Percentiles rank a stretch among this genome's conserved stretches.
Conservation (phyloP, 2,329 filamentous ascomycete species). For the Ophioceras dolichostomum region DNA sequence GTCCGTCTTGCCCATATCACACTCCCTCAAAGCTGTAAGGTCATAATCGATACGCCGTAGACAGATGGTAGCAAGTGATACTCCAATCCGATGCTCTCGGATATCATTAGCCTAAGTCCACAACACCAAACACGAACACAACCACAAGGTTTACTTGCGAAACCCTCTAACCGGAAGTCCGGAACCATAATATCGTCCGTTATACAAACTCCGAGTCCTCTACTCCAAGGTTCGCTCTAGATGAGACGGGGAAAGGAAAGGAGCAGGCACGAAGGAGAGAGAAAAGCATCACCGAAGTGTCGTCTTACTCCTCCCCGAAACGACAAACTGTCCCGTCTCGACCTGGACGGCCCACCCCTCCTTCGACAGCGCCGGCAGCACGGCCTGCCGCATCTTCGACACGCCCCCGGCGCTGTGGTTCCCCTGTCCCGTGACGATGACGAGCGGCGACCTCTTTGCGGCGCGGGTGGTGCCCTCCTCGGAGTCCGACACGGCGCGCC, state of each 20-base stretch:
- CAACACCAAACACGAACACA: too few species aligned
- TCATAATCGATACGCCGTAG: too few species aligned
- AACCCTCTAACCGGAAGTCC: too few species aligned
- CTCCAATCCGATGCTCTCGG: too few species aligned
- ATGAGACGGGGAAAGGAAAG: background rate
- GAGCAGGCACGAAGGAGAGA: background rate
- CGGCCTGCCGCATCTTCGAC: constrained; percentile 65
- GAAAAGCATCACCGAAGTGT: background rate
- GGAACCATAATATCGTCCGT: too few species aligned
- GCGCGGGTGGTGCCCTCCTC: constrained; percentile 32
- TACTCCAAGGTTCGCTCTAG: too few species aligned
- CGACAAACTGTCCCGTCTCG: constrained; percentile 55
- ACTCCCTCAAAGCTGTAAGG: too few species aligned
- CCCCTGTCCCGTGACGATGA: constrained; percentile 72
- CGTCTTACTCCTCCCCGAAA: constrained; percentile 41
- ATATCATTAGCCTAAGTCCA: too few species aligned
- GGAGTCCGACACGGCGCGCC: constrained; percentile 54
- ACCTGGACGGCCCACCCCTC: constrained; percentile 78
- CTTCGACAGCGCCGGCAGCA: constrained; percentile 60
- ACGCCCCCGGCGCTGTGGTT: constrained; percentile 66
- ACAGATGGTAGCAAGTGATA: too few species aligned
- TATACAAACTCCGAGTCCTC: too few species aligned
- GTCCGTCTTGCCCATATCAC: too few species aligned
- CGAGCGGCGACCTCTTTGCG: constrained; percentile 43
- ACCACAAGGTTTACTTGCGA: too few species aligned